Evolutionary conservation across 2,329 filamentous ascomycete species (phyloP), one percentile per base, ranked within the genome.

Genomic region (Neofusicoccum kwambonambiense): DNA sequence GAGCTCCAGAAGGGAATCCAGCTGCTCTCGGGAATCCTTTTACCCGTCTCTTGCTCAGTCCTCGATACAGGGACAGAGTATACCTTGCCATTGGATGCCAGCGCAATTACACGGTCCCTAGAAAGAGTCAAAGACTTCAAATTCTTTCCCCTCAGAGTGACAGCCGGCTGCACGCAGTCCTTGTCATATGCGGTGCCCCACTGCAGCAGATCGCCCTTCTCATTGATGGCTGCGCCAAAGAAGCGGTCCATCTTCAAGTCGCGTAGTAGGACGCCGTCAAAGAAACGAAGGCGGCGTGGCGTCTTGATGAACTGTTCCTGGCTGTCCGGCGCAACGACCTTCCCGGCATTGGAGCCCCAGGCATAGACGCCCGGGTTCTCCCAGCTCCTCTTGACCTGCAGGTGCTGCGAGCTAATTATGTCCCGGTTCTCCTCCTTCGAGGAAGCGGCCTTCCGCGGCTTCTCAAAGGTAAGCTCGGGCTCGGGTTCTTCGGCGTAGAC

Each of bases 261-360:
- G 56, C 94, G 86, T 47, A 99, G 81, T 15, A 97, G 77, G 76
- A 92, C 87, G 35, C 90, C 90, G 72, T 98, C 89, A 72, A 99
- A 98, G 77, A 89, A 95, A 0, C 84, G 70, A 72, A 98, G 87
- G 66, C 93, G 85, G 65, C 89, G 83, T 13, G 95, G 93, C 1
- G 86, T 87, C 79, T 96, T 97, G 75, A 98, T 83, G 67, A 89
- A 85, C 35, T 82, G 80, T 63, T 97, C 93, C 60, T 89, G 84
- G 8, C 90, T 94, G 68, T 90, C 88, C 0, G 93, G 93, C 47
- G 93, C 93, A 42, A 91, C 91, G n/a, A 97, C 93, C 70, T 86
- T 86, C 66, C 93, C 92, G 15, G 82, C 81, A 72, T 99, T 99
- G 17, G 90, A 92, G 0, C 95, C 95, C 94, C 95, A 99, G 4